phyloP scores from a whole-genome alignment of 768 basidiomycete species.

The Tricholoma matsutake region DNA sequence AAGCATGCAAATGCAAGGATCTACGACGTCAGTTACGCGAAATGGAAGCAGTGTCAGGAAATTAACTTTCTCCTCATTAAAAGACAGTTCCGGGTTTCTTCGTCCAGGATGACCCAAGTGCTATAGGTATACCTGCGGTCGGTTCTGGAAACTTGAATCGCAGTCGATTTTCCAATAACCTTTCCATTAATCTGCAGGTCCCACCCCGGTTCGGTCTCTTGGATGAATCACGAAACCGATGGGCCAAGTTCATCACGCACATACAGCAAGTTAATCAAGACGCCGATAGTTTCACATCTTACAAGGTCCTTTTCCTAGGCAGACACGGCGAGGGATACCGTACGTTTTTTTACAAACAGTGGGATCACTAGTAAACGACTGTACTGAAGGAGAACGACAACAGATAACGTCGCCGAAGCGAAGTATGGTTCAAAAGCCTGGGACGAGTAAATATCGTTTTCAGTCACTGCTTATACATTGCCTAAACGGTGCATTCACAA shows the following conservation, averaged over 20 bases:
- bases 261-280: constrained; percentile 46
- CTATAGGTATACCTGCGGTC: constrained; percentile 28
- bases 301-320: constrained; percentile 65
- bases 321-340: constrained; percentile 76
- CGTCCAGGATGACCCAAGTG: constrained; percentile 34
- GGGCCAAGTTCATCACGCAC: constrained; percentile 41
- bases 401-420: constrained; percentile 65
- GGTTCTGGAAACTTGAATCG: constrained; percentile 6
- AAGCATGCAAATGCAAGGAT: not conserved
- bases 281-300: constrained; percentile 36
- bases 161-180: not conserved
- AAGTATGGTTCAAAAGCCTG: constrained; percentile 60
- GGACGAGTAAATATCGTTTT: constrained; percentile 46
- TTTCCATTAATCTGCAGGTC: constrained; percentile 33
- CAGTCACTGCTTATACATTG: not conserved
- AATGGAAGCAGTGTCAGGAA: not conserved
- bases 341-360: constrained; percentile 32
- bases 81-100: constrained; percentile 42
- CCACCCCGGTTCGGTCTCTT: constrained; percentile 58
- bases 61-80: not conserved
- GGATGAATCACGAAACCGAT: constrained; percentile 46
- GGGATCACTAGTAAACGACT: not conserved
- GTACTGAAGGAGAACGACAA: not conserved
- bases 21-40: not conserved
- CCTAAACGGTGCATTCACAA: constrained; percentile 20